Conservation (phyloP, 164 flowering plant species). For the Berberis thunbergii region DNA sequence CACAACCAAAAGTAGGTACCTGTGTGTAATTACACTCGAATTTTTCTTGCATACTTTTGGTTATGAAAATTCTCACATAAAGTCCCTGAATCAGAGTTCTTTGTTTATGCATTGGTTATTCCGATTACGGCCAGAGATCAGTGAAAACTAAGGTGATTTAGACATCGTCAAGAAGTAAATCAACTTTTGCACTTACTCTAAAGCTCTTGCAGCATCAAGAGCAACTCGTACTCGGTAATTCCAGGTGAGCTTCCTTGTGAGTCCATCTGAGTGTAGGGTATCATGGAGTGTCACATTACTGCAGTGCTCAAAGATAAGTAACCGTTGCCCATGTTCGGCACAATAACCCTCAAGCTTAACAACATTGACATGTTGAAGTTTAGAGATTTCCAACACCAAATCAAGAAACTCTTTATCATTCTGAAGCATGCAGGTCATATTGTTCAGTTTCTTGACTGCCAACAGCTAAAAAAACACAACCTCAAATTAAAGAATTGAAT, state of each 20-base stretch:
- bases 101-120: no score
- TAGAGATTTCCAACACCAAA: slow-evolving; percentile 61
- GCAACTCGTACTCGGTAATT: slow-evolving; percentile 69
- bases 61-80: no score
- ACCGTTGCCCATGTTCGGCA: slow-evolving; percentile 73
- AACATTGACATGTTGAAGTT: slow-evolving; percentile 73
- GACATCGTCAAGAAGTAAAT: not conserved
- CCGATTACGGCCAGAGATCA: no score
- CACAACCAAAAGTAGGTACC: no score
- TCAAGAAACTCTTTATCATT: slow-evolving; percentile 71
- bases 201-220: slow-evolving; percentile 92
- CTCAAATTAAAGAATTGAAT: no score
- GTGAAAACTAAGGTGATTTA: no score
- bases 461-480: slow-evolving; percentile 40
- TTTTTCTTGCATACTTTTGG: no score
- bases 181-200: slow-evolving; percentile 52
- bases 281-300: slow-evolving; percentile 74
- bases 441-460: slow-evolving; percentile 76
- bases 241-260: slow-evolving; percentile 63
- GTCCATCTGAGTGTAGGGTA: slow-evolving; percentile 72
- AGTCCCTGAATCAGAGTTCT: no score
- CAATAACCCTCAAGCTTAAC: slow-evolving; percentile 92
- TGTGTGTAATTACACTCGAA: no score
- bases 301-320: slow-evolving; percentile 80
- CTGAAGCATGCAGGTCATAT: slow-evolving; percentile 36